These are phyloP conservation scores for Trametes sp. DNA, from an alignment of 1,284 basidiomycete species.

Conservation along the genomic window DNA sequence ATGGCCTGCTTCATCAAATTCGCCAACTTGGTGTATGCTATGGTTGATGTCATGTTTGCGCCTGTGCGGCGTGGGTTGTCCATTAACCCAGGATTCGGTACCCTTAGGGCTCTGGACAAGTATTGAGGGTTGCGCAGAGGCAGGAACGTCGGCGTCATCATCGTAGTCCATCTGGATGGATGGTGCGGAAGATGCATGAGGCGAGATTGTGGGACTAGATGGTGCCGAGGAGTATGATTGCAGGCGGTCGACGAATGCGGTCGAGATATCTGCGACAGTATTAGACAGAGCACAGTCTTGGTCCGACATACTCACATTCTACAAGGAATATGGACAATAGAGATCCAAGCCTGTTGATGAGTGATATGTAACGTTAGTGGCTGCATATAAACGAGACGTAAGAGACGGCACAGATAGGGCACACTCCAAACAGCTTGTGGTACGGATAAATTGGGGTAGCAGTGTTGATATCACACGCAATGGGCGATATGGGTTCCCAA, in stretches of 20 bases:
- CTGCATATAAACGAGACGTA: no score
- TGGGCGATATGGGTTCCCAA: no score
- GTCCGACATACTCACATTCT: slow-evolving; percentile 64
- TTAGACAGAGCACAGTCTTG: neutral
- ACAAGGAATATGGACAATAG: slow-evolving; percentile 75
- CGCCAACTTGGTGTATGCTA: neutral
- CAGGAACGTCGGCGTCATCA: neutral
- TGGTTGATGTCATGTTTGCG: neutral
- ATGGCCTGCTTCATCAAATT: slow-evolving; percentile 14
- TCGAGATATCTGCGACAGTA: slow-evolving; percentile 63
- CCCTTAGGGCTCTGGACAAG: slow-evolving; percentile 14
- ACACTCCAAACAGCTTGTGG: no score
- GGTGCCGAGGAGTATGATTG: slow-evolving; percentile 64
- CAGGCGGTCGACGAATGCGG: slow-evolving; percentile 72
- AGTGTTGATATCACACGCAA: no score
- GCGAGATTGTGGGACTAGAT: slow-evolving; percentile 47
- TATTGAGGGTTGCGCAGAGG: slow-evolving; percentile 5
- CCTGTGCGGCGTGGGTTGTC: neutral
- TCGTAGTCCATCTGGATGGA: slow-evolving; percentile 23
- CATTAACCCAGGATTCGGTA: slow-evolving; percentile 7
- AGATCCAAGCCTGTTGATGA: slow-evolving; percentile 60
- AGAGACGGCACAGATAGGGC: no score
- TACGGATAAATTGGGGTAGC: no score
- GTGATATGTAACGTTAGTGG: no score
- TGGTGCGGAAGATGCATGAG: slow-evolving; percentile 26